Conservation (phyloP, 2,329 filamentous ascomycete genomes). For the Epichloe sp. region DNA sequence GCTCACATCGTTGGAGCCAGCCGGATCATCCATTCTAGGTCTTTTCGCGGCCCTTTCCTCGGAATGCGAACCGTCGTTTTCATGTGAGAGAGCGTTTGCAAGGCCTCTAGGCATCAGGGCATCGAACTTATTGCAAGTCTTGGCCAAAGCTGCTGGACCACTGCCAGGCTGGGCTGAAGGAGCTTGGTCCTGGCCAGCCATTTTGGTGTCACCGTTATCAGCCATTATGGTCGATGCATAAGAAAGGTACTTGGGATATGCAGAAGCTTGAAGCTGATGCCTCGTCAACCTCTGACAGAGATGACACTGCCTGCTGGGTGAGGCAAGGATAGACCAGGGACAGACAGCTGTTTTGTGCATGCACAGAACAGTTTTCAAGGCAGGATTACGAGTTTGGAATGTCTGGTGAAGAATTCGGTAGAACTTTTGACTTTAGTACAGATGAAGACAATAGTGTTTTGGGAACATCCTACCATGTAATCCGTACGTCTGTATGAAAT, state of each 20-base stretch:
- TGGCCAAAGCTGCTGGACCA: not conserved
- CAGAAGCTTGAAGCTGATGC: not conserved
- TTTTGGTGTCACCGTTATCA: constrained; percentile 12
- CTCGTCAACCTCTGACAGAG: not conserved
- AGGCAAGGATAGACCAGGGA: not conserved
- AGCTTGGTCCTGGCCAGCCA: constrained; percentile 10
- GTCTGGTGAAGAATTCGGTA: not conserved
- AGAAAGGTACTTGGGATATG: not conserved
- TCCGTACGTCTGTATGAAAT: not conserved
- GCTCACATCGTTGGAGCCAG: constrained; percentile 5
- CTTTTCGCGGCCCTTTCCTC: constrained; percentile 42
- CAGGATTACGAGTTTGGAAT: not conserved
- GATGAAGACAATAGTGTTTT: not conserved
- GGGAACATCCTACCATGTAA: not conserved
- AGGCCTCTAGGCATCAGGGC: constrained; percentile 6
- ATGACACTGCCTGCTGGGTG: not conserved
- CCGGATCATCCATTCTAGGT: constrained; percentile 35
- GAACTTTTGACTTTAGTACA: not conserved
- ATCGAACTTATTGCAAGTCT: not conserved
- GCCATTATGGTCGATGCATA: constrained; percentile 12
- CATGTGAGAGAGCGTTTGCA: not conserved
- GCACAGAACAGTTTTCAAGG: not conserved
- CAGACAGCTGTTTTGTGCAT: not conserved
- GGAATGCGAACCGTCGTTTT: not conserved
- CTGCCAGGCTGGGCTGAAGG: constrained; percentile 5